Evolutionary conservation across 352 stramenopile species (phyloP).

Genomic region (Peronosclerospora sorghi): DNA sequence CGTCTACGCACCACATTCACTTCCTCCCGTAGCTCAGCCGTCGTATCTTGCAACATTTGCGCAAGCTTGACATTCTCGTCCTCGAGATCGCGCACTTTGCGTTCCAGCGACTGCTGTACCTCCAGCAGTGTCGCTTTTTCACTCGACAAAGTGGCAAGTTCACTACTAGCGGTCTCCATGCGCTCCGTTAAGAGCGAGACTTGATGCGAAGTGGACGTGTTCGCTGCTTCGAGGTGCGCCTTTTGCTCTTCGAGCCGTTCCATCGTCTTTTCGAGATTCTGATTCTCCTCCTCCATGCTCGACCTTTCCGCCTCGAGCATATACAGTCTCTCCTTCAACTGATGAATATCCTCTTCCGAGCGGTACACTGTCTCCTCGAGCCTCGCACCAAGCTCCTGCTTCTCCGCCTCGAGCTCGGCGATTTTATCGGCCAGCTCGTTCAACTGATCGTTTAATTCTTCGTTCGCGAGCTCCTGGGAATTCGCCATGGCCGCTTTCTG

Average conservation of each 20-base stretch:
- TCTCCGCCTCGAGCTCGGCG: constrained; percentile 43
- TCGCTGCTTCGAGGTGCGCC: constrained; percentile 18
- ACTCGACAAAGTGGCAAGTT: constrained; percentile 16
- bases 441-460: constrained; percentile 47
- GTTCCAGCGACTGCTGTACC: constrained; percentile 25
- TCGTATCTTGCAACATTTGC: constrained; percentile 27
- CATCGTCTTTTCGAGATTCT: constrained; percentile 25
- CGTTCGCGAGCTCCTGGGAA: constrained; percentile 35
- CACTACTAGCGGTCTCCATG: constrained; percentile 9
- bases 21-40: constrained; percentile 18
- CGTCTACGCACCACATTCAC: constrained; percentile 9
- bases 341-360: constrained; percentile 40
- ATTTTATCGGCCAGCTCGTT: constrained; percentile 48
- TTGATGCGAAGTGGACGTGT: constrained; percentile 11
- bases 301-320: constrained; percentile 39
- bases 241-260: constrained; percentile 31
- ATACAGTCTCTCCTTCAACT: constrained; percentile 31
- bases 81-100: constrained; percentile 20
- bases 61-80: constrained; percentile 33
- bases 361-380: constrained; percentile 26
- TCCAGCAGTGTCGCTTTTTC: constrained; percentile 20
- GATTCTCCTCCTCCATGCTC: constrained; percentile 24
- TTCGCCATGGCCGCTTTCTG: constrained; percentile 32
- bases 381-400: constrained; percentile 27
- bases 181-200: constrained; percentile 14